Evolutionary conservation across 1,284 basidiomycete species (phyloP).

Genomic region (Leucoagaricus sp.): DNA sequence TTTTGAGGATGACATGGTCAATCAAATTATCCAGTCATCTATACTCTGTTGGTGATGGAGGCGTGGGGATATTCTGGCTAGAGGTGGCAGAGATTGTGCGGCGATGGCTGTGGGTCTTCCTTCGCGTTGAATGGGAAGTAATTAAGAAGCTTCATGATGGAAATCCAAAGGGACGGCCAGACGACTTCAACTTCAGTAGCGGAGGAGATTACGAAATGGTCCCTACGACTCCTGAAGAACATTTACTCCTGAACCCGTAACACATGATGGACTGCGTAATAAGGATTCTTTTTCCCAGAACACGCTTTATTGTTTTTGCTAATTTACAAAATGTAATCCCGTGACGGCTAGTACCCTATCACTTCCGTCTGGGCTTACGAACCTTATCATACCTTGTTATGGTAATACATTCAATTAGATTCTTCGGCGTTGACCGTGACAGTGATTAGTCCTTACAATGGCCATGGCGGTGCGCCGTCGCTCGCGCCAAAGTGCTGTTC

Average conservation of each 20-base stretch:
- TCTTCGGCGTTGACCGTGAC: background rate
- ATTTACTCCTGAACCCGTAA: conserved; percentile 9
- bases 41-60: conserved; percentile 82
- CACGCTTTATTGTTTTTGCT: conserved; percentile 7
- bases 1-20: conserved; percentile 94
- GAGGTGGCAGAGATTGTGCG: conserved; percentile 90
- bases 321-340: background rate
- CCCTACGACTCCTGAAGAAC: conserved; percentile 24
- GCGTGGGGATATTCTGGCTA: conserved; percentile 85
- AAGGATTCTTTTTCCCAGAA: conserved; percentile 4
- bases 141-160: conserved; percentile 52
- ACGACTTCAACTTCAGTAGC: conserved; percentile 22
- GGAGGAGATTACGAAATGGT: conserved; percentile 34
- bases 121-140: conserved; percentile 95
- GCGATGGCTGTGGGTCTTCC: conserved; percentile 96
- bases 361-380: background rate
- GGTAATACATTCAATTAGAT: conserved; percentile 1
- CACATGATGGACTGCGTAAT: conserved; percentile 15
- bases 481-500: background rate
- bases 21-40: conserved; percentile 90
- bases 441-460: background rate
- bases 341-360: background rate
- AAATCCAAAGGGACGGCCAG: conserved; percentile 24
- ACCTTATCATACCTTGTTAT: background rate
- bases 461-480: background rate